These are phyloP conservation scores for Sporisorium graminicola DNA, from an alignment of 1,284 basidiomycete genomes.

Conservation along the genomic window DNA sequence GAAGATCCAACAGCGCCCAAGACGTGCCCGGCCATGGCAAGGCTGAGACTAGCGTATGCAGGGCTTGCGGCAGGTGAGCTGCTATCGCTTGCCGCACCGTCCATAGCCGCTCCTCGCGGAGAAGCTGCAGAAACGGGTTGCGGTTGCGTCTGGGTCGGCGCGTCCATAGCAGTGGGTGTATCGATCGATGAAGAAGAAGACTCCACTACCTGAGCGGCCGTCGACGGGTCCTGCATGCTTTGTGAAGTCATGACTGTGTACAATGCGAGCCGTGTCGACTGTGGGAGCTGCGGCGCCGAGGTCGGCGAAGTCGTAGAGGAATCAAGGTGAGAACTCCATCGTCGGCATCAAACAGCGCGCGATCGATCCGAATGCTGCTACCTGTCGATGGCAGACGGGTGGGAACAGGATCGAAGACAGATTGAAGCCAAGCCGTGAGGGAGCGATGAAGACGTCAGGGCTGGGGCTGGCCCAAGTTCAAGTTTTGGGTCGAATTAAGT, in stretches of 20 bases:
- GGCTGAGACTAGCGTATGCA: conserved; percentile 23
- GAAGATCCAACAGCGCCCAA: conserved; percentile 13
- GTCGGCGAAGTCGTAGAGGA: background rate
- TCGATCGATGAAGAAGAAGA: background rate
- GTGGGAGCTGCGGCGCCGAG: conserved; percentile 6
- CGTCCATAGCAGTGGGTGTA: background rate
- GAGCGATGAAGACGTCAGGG: background rate
- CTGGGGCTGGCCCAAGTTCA: background rate
- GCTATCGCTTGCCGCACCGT: conserved; percentile 1
- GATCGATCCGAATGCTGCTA: conserved; percentile 2
- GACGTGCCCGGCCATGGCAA: conserved; percentile 38
- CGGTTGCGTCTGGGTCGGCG: background rate
- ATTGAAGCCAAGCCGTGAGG: background rate
- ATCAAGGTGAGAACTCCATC: conserved; percentile 26
- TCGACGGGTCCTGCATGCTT: background rate
- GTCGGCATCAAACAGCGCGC: conserved; percentile 1
- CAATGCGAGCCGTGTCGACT: background rate
- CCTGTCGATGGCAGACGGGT: background rate
- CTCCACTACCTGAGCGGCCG: background rate
- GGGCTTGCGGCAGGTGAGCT: conserved; percentile 14
- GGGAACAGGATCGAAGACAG: background rate
- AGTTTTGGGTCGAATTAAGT: background rate
- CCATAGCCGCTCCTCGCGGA: background rate
- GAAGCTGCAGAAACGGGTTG: background rate
- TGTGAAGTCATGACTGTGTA: conserved; percentile 19